Evolutionary conservation across 371 early-diverging fungal genomes (phyloP).

Genomic region (Mucor racemosus): DNA sequence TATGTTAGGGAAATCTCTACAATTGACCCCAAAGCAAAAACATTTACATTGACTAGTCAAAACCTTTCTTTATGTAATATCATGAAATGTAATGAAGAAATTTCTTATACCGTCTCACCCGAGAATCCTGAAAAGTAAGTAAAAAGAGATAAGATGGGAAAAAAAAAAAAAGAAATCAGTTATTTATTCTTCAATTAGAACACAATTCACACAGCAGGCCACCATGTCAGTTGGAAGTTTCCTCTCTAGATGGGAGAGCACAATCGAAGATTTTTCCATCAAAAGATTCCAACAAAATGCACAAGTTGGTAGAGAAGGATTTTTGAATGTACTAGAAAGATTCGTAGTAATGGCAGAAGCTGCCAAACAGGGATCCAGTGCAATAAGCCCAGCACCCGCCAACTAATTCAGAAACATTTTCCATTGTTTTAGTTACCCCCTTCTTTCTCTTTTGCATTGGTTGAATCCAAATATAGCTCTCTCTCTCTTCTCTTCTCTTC

Average conservation of each 20-base stretch:
- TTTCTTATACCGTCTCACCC: constrained; percentile 72
- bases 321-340: constrained; percentile 72
- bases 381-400: background rate
- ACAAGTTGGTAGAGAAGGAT: constrained; percentile 72
- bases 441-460: background rate
- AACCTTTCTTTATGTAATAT: constrained; percentile 80
- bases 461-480: background rate
- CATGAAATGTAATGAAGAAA: constrained; percentile 84
- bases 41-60: constrained; percentile 72
- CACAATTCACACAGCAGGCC: constrained; percentile 83
- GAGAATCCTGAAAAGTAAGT: constrained; percentile 45
- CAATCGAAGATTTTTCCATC: constrained; percentile 87
- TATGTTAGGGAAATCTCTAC: constrained; percentile 88
- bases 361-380: constrained; percentile 12
- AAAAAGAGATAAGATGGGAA: background rate
- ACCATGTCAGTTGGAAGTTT: constrained; percentile 79
- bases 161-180: background rate
- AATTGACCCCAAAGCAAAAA: constrained; percentile 79
- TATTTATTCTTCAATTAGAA: constrained; percentile 34
- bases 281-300: constrained; percentile 91
- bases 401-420: background rate
- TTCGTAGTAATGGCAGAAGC: constrained; percentile 53
- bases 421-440: background rate
- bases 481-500: no score
- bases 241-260: constrained; percentile 73